Base-by-base conservation (phyloP, 2,329 filamentous ascomycete species). In the Colletotrichum sojae region DNA sequence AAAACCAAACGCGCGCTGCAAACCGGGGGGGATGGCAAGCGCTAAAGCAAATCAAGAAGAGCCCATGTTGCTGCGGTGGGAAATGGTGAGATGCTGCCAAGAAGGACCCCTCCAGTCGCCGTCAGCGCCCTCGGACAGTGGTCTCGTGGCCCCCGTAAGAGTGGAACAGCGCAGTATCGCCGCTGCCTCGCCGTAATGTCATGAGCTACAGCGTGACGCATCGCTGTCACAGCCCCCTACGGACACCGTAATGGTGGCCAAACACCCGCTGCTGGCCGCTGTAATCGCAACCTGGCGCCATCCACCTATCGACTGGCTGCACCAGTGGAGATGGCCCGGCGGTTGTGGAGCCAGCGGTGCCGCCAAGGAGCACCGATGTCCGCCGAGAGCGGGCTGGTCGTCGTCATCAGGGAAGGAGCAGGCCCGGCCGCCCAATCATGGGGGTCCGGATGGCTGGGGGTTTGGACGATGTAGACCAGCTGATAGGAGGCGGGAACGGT, bases 371-470 rank as follows among this genome's bases (percentile, higher is more conserved):
- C 62, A 65, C 67, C 51, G 62, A 56, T 61, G 62, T 53, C 67
- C 67, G 62, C 62, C 67, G 55, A 69, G 62, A 66, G 67, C 63
- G 67, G 67, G 51, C 63, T 51, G 55, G 63, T 67, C 62, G 67
- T 69, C 67, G 63, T 67, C 56, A 69, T 61, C 67, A 69, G 49
- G 62, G 36, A 52, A 52, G 51, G 55, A 67, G 49, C n/a, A 16
- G 60, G 20, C 43, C 46, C 62, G 36, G 43, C 20, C 51, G 51
- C 36, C 66, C 67, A 69, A 69, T 69, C 67, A 61, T 48, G 49
- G 20, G 20, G 13, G 10, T 18, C 40, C 6, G 40, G 56, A 45
- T 13, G 25, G 55, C 40, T 31, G 52, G 62, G 62, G 67, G 62
- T 49, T 22, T 39, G 25, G 55, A 60, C 56, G 51, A 22, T 18